phyloP scores from a whole-genome alignment of 2,329 filamentous ascomycete species.

The Fusarium ambrosium region DNA sequence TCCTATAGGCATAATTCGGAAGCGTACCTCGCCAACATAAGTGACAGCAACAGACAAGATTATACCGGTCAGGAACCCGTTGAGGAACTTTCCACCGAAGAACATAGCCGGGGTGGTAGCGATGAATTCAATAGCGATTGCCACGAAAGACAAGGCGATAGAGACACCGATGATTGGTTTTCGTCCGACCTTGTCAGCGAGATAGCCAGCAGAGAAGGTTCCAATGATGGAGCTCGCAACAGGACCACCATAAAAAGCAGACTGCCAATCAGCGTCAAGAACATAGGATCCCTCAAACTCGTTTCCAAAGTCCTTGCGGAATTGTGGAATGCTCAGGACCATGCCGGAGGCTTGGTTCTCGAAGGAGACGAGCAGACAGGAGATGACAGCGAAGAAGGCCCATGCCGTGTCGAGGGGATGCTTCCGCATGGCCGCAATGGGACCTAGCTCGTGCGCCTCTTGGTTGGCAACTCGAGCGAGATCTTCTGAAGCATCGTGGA shows the following conservation, averaged over 20 bases:
- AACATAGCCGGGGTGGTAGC: slow-evolving; percentile 48
- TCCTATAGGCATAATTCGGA: background rate
- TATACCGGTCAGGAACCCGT: slow-evolving; percentile 19
- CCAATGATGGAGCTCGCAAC: slow-evolving; percentile 45
- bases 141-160: slow-evolving; percentile 27
- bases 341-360: slow-evolving; percentile 45
- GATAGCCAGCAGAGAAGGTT: slow-evolving; percentile 41
- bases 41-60: background rate
- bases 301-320: slow-evolving; percentile 38
- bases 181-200: slow-evolving; percentile 44
- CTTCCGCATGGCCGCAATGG: slow-evolving; percentile 21
- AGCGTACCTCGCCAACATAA: background rate
- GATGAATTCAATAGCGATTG: slow-evolving; percentile 49
- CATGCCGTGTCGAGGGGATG: slow-evolving; percentile 19
- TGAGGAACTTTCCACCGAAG: slow-evolving; percentile 49
- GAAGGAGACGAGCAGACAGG: slow-evolving; percentile 37
- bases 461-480: slow-evolving; percentile 23
- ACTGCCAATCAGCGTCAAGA: slow-evolving; percentile 49
- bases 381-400: slow-evolving; percentile 23
- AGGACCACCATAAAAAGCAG: slow-evolving; percentile 44
- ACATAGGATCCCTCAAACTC: slow-evolving; percentile 32
- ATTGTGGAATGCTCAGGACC: slow-evolving; percentile 38
- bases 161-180: slow-evolving; percentile 34
- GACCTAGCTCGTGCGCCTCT: slow-evolving; percentile 20
- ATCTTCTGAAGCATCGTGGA: slow-evolving; percentile 18